Evolutionary conservation across 352 stramenopile species (phyloP).

Genomic region (Pythium vanterpoolii): DNA sequence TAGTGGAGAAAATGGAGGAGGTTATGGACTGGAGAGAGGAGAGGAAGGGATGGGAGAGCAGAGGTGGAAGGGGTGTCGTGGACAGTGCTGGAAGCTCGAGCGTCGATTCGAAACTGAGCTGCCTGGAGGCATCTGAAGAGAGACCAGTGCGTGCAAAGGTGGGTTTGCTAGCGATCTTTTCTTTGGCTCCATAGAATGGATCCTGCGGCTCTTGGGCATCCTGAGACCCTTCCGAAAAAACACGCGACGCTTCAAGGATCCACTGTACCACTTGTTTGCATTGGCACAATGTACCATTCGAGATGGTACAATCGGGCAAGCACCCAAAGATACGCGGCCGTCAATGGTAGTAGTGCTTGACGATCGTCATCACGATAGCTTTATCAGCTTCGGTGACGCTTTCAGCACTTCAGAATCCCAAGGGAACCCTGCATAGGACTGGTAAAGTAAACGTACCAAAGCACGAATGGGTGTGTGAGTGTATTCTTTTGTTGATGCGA

Average conservation of each 20-base stretch:
- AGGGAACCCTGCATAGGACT: too few species aligned
- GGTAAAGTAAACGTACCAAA: background rate
- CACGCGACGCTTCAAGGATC: conserved; percentile 15
- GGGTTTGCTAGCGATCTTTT: conserved; percentile 15
- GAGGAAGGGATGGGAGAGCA: background rate
- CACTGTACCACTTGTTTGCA: conserved; percentile 9
- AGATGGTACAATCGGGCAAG: background rate
- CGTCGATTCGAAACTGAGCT: conserved; percentile 27
- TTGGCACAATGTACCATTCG: conserved; percentile 5
- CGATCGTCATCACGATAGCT: too few species aligned
- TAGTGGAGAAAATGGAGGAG: conserved; percentile 1
- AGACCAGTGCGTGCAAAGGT: background rate
- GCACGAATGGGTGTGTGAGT: background rate
- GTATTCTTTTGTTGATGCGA: conserved; percentile 4
- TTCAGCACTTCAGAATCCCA: too few species aligned
- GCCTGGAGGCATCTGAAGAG: background rate
- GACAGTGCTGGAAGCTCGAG: conserved; percentile 19
- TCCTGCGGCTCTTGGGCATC: background rate
- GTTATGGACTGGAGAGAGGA: too few species aligned
- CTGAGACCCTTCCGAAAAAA: conserved; percentile 8
- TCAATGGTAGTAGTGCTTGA: background rate
- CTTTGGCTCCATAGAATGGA: conserved; percentile 18
- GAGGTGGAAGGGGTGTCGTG: background rate
- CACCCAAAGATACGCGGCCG: conserved; percentile 15
- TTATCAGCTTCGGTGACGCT: too few species aligned